Percentiles rank a stretch among this genome's conserved stretches.
Conservation (phyloP, 2,329 filamentous ascomycete genomes). For the Cercospora sojina region DNA sequence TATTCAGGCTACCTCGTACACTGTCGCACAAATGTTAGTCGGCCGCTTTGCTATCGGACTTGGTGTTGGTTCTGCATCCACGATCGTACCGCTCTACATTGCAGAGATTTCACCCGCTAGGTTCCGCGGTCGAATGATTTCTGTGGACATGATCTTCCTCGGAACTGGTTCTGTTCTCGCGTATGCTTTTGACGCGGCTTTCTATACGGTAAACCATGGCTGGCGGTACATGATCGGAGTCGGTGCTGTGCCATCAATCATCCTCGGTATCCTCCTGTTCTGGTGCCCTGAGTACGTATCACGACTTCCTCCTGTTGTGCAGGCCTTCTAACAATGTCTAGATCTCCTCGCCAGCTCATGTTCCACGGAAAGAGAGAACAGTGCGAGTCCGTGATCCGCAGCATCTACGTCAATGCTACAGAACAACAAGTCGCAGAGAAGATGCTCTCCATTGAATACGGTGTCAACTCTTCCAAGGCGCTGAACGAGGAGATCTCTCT, state of each 20-base stretch:
- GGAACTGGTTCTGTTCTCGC: slow-evolving; percentile 37
- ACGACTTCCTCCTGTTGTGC: not conserved
- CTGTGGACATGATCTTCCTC: slow-evolving; percentile 42
- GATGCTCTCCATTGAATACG: slow-evolving; percentile 30
- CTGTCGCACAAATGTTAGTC: slow-evolving; percentile 13
- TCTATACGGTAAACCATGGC: slow-evolving; percentile 37
- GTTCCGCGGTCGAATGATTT: slow-evolving; percentile 43
- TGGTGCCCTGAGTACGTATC: slow-evolving; percentile 34
- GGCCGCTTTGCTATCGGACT: slow-evolving; percentile 41
- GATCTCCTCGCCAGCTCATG: slow-evolving; percentile 42
- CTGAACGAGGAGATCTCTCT: slow-evolving; percentile 34
- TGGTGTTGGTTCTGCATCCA: slow-evolving; percentile 49
- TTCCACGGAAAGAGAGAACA: slow-evolving; percentile 39
- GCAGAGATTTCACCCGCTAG: slow-evolving; percentile 52
- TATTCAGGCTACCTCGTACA: slow-evolving; percentile 31
- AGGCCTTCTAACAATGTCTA: not conserved
- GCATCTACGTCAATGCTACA: slow-evolving; percentile 37
- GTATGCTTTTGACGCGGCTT: slow-evolving; percentile 38
- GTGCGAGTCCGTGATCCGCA: slow-evolving; percentile 38
- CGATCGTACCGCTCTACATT: slow-evolving; percentile 46
- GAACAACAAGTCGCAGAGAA: slow-evolving; percentile 29
- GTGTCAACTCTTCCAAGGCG: slow-evolving; percentile 36
- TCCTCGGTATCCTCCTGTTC: slow-evolving; percentile 38
- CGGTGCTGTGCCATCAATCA: slow-evolving; percentile 39
- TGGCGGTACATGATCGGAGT: slow-evolving; percentile 40